A percentile compares a stretch with the other conserved stretches of the same genome.
Evolutionary conservation across 257 asterid species (phyloP).

Genomic region (Rubia yunnanensis): DNA sequence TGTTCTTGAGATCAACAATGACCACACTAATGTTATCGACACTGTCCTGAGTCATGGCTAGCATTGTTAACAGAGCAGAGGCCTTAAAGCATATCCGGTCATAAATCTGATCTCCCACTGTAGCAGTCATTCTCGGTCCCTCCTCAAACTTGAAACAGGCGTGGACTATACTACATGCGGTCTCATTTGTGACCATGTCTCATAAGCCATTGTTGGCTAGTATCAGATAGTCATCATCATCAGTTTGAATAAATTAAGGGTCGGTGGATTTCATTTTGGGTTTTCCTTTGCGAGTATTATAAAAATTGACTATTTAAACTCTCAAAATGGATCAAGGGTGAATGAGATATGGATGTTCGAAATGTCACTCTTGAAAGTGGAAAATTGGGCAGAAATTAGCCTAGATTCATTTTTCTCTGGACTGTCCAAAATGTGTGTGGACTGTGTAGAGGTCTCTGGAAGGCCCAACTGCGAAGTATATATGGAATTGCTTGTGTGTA

Average conservation of each 20-base stretch:
- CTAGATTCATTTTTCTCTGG: too few relatives aligned
- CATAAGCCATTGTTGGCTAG: slow-evolving; percentile 77
- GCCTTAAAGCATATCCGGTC: slow-evolving; percentile 55
- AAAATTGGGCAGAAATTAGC: too few relatives aligned
- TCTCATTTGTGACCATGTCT: slow-evolving; percentile 75
- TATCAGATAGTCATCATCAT: slow-evolving; percentile 61
- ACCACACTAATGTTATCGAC: slow-evolving; percentile 65
- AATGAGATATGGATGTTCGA: too few relatives aligned
- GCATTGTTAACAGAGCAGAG: slow-evolving; percentile 43
- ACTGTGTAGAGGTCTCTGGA: too few relatives aligned
- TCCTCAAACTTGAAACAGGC: slow-evolving; percentile 42
- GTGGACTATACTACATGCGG: slow-evolving; percentile 53
- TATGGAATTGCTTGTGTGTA: too few relatives aligned
- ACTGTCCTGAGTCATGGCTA: slow-evolving; percentile 66
- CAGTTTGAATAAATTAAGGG: slow-evolving; percentile 37
- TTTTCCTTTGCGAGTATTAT: too few relatives aligned
- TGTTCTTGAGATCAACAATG: slow-evolving; percentile 44
- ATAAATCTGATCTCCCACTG: slow-evolving; percentile 2
- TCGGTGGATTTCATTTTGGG: too few relatives aligned
- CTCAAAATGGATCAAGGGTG: too few relatives aligned
- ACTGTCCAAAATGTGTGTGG: too few relatives aligned
- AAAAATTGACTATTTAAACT: too few relatives aligned
- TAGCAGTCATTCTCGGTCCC: background rate
- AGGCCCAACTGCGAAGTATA: too few relatives aligned
- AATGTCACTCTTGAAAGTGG: too few relatives aligned